Evolutionary conservation across 2,329 filamentous ascomycete species (phyloP).

Genomic region (Didymella arachidicola): DNA sequence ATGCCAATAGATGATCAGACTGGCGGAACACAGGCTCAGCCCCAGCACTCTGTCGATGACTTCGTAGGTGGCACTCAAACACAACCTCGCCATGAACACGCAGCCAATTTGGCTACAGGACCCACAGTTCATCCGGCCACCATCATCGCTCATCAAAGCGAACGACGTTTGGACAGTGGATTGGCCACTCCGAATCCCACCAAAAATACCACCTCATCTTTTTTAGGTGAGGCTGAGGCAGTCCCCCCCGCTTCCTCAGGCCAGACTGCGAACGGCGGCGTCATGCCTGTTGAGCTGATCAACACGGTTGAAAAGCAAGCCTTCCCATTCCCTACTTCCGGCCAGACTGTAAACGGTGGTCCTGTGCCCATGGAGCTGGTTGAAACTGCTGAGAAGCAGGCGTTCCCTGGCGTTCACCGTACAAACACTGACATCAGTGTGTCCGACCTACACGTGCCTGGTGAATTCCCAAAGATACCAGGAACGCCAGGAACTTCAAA

Average conservation of each 20-base stretch:
- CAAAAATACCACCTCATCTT: constrained; percentile 31
- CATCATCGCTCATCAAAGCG: constrained; percentile 25
- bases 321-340: constrained; percentile 25
- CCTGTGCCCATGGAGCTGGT: constrained; percentile 31
- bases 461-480: constrained; percentile 63
- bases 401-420: constrained; percentile 58
- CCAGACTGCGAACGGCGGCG: constrained; percentile 42
- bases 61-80: constrained; percentile 11
- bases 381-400: constrained; percentile 30
- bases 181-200: constrained; percentile 27
- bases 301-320: constrained; percentile 39
- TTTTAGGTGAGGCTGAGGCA: constrained; percentile 45
- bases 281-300: constrained; percentile 30
- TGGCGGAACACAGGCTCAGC: constrained; percentile 18
- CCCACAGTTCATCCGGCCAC: constrained; percentile 20
- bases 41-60: constrained; percentile 26
- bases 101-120: neutral
- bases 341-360: constrained; percentile 42
- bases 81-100: neutral
- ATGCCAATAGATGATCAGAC: constrained; percentile 15
- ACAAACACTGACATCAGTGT: constrained; percentile 61
- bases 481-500: constrained; percentile 15
- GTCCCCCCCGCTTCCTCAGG: constrained; percentile 34
- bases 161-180: constrained; percentile 21
- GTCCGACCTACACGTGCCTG: constrained; percentile 73